A percentile compares a stretch with the other conserved stretches of the same genome.
Conservation (phyloP, 139 green algal genomes). For the Coelastrella sp. region DNA sequence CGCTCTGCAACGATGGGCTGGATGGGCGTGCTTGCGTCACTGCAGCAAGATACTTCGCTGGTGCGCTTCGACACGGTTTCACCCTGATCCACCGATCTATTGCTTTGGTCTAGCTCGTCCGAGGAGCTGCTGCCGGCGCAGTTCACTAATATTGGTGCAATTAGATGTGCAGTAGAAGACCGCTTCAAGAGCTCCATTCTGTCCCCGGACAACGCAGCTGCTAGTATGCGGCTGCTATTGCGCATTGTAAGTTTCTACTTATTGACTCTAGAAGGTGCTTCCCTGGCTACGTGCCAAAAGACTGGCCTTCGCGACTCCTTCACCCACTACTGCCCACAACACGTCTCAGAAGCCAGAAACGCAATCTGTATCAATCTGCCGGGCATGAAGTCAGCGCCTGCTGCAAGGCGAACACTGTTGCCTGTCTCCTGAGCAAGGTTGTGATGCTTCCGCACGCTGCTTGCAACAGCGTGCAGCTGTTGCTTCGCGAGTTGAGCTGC, state of each 20-base stretch:
- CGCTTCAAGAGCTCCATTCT: constrained; percentile 2
- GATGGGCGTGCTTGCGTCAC: not conserved
- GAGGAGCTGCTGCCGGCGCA: not conserved
- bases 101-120: not conserved
- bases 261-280: no score
- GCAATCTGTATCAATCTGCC: no score
- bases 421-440: no score
- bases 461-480: no score
- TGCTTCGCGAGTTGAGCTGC: no score
- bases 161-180: not conserved
- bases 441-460: no score
- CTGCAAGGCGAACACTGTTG: no score
- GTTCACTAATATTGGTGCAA: constrained; percentile 27
- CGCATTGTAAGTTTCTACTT: not conserved
- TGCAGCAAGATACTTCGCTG: constrained; percentile 10
- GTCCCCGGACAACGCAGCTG: not conserved
- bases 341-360: no score
- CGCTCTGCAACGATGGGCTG: not conserved
- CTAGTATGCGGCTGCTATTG: not conserved
- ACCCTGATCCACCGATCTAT: constrained; percentile 1
- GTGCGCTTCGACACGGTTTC: not conserved
- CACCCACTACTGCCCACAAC: no score
- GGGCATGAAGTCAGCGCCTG: no score
- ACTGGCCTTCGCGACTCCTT: no score
- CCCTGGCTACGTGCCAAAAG: no score